Evolutionary conservation across 805 yeast species (phyloP), one percentile per base, ranked within the genome.

Genomic region (Candida jianshihensis): DNA sequence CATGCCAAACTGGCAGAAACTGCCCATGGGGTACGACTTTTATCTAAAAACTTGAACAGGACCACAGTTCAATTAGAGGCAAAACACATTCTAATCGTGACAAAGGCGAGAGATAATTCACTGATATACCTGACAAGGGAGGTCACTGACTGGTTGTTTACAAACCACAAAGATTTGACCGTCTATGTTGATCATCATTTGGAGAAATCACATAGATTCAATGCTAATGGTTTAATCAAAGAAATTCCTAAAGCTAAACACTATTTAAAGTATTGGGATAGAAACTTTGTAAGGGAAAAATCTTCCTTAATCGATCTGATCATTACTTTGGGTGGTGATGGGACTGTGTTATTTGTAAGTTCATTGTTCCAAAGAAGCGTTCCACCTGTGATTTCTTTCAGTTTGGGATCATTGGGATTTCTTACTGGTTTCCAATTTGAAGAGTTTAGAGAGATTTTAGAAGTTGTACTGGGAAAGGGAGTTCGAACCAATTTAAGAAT

Each of bases 301-400:
- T 54, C 55, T n/a, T 68, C 71, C 25, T 50, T 65, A 31, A 74
- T 78, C 44, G 97, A 90, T 56, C 64, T 89, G 41, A 80, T 87
- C 3, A 75, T 90, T 30, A 86, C 97, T 0, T 66, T 92, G 8
- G 98, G 98, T 18, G 98, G 98, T 14, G 98, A 92, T 54, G 97
- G 98, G 8, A 92, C 98, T 0, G 96, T 90, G 33, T 64, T 90
- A 9, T 82, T 82, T 51, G 90, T 90, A 0, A 87, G 95, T 2
- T 81, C 92, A 38, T 64, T 88, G 28, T 92, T 92, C 59, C 94
- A 84, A 60, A 65, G 72, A 39, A 71, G 73, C 33, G 96, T 89
- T 2, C 98, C 98, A 1, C 98, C 98, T 0, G 85, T 90, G 2
- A 68, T 92, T 46, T 76, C 94, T 15, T 90, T 88, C 58, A 75